Conservation (phyloP, 1,139 yeast genomes). For the Debaryomyces psychrophilus region DNA sequence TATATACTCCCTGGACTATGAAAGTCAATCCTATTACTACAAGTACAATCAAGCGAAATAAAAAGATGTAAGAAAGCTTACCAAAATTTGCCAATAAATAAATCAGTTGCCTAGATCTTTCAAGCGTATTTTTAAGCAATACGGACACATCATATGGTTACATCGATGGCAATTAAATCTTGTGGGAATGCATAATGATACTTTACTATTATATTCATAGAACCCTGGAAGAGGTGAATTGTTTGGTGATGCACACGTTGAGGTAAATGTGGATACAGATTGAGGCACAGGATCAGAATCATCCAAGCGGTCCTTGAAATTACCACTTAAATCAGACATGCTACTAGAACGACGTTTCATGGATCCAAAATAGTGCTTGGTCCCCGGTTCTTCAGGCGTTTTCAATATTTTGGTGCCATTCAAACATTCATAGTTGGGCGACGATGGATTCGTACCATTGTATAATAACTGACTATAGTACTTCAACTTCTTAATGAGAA, state of each 20-base stretch:
- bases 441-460: slow-evolving; percentile 19
- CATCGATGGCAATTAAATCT: slow-evolving; percentile 52
- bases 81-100: neutral
- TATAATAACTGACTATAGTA: slow-evolving; percentile 36
- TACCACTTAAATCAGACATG: slow-evolving; percentile 1
- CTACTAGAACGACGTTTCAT: slow-evolving; percentile 5
- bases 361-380: slow-evolving; percentile 1
- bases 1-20: neutral
- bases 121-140: slow-evolving; percentile 49
- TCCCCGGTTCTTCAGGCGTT: slow-evolving; percentile 1
- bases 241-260: neutral
- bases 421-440: slow-evolving; percentile 3
- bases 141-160: slow-evolving; percentile 58
- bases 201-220: slow-evolving; percentile 4
- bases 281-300: neutral
- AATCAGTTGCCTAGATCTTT: slow-evolving; percentile 31
- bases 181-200: slow-evolving; percentile 23
- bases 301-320: neutral
- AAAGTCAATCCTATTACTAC: neutral
- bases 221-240: slow-evolving; percentile 1
- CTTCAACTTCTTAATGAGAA: slow-evolving; percentile 23
- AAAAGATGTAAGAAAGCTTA: neutral
- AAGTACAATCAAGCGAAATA: neutral
- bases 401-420: neutral
- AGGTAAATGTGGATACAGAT: neutral